Percentiles rank a stretch among this genome's conserved stretches.
These are phyloP conservation scores for Ogataea henricii DNA, from an alignment of 805 yeast species.

Conservation along the genomic window DNA sequence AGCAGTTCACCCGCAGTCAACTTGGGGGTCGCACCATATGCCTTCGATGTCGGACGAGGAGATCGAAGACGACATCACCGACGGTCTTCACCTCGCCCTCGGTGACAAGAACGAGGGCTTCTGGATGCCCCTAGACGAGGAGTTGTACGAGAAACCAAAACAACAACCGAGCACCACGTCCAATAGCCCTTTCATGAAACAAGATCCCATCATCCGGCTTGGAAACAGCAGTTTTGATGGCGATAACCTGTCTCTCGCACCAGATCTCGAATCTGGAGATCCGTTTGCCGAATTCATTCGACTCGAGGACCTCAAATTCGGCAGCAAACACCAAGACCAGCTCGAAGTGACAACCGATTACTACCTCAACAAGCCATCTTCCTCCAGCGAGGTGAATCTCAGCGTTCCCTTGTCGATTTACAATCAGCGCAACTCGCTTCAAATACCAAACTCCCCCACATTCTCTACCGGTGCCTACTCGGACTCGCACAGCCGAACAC, in stretches of 20 bases:
- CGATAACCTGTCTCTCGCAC: slow-evolving; percentile 6
- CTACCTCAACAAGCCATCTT: slow-evolving; percentile 7
- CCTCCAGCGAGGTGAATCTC: slow-evolving; percentile 9
- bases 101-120: slow-evolving; percentile 19
- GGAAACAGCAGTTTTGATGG: slow-evolving; percentile 5
- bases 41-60: slow-evolving; percentile 16
- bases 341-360: slow-evolving; percentile 12
- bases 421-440: neutral
- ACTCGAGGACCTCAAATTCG: slow-evolving; percentile 13
- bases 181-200: slow-evolving; percentile 5
- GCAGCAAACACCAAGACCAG: neutral
- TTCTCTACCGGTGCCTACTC: neutral
- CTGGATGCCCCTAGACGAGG: slow-evolving; percentile 26
- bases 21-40: slow-evolving; percentile 4
- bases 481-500: neutral
- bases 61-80: slow-evolving; percentile 21
- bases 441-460: neutral
- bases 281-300: slow-evolving; percentile 12
- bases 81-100: slow-evolving; percentile 25
- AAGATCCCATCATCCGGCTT: slow-evolving; percentile 11
- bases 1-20: neutral
- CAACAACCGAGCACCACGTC: neutral
- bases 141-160: neutral
- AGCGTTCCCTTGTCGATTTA: neutral
- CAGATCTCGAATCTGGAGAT: slow-evolving; percentile 17